Evolutionary conservation across 1,284 basidiomycete species (phyloP).

Genomic region (Leccinum fallax): DNA sequence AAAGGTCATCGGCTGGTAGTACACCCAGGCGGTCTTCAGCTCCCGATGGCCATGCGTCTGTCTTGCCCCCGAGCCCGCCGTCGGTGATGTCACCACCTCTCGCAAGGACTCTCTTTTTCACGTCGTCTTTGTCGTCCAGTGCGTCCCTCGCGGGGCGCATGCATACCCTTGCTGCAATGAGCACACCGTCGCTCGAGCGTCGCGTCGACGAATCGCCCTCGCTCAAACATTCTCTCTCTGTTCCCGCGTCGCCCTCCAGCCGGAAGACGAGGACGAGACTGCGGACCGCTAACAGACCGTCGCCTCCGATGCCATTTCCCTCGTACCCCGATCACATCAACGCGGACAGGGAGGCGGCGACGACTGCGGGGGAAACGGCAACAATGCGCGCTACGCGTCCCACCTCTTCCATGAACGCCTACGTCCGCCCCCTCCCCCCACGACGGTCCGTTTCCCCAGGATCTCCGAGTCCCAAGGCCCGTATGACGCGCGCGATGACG

Average conservation of each 20-base stretch:
- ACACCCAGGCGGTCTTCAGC: slow-evolving; percentile 13
- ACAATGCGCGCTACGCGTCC: neutral
- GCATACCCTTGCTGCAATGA: neutral
- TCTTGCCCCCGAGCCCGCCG: slow-evolving; percentile 33
- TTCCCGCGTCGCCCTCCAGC: slow-evolving; percentile 17
- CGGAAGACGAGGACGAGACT: slow-evolving; percentile 7
- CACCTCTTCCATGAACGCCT: neutral
- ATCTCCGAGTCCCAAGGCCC: slow-evolving; percentile 17
- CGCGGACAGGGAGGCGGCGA: too few relatives aligned
- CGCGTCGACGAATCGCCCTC: neutral
- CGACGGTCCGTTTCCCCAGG: slow-evolving; percentile 7
- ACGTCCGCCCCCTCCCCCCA: neutral
- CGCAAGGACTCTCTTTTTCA: slow-evolving; percentile 33
- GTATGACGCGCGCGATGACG: slow-evolving; percentile 2
- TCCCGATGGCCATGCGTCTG: slow-evolving; percentile 23
- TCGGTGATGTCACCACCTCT: slow-evolving; percentile 35
- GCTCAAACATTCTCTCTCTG: slow-evolving; percentile 20
- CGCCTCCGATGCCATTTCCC: slow-evolving; percentile 26
- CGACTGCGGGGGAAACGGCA: neutral
- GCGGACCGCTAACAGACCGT: neutral
- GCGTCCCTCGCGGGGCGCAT: slow-evolving; percentile 19
- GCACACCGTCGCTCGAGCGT: neutral
- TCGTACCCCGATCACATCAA: slow-evolving; percentile 17
- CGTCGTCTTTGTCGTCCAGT: slow-evolving; percentile 23
- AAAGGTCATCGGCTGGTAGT: neutral